These are phyloP conservation scores for Xylaria sp. DNA, from an alignment of 2,329 filamentous ascomycete genomes.

Conservation along the genomic window DNA sequence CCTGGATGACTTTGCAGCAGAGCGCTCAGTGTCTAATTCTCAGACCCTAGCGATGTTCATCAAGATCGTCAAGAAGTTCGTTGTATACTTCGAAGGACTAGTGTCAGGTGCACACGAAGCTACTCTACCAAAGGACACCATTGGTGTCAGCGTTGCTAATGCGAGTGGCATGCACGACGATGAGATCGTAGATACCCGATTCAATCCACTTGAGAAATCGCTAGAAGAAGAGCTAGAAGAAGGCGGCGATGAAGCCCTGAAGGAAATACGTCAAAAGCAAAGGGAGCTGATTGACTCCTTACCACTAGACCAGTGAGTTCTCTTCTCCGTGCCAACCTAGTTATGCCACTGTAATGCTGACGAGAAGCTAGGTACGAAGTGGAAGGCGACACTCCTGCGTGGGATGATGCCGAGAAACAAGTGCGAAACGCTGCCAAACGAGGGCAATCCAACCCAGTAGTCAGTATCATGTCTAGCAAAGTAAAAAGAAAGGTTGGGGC, in stretches of 20 bases:
- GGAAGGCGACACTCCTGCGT: constrained; percentile 64
- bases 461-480: constrained; percentile 83
- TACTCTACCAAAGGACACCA: constrained; percentile 64
- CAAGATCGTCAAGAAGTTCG: constrained; percentile 90
- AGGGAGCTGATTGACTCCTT: constrained; percentile 88
- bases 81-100: constrained; percentile 75
- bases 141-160: constrained; percentile 64
- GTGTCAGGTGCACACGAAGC: constrained; percentile 76
- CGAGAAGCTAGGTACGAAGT: constrained; percentile 64
- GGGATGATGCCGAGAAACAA: constrained; percentile 77
- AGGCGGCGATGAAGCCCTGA: constrained; percentile 77
- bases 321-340: background rate
- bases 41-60: constrained; percentile 97
- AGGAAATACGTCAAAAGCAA: constrained; percentile 77
- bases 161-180: constrained; percentile 71
- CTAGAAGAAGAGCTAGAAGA: constrained; percentile 85
- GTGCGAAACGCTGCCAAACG: constrained; percentile 63
- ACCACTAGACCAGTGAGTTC: constrained; percentile 79
- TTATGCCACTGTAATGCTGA: constrained; percentile 18
- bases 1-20: constrained; percentile 78
- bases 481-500: constrained; percentile 72
- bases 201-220: constrained; percentile 71
- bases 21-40: constrained; percentile 73
- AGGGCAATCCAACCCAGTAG: constrained; percentile 65
- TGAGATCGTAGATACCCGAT: constrained; percentile 68